Base-by-base conservation (phyloP, 805 yeast genomes). In the Wickerhamiella parazyma region DNA sequence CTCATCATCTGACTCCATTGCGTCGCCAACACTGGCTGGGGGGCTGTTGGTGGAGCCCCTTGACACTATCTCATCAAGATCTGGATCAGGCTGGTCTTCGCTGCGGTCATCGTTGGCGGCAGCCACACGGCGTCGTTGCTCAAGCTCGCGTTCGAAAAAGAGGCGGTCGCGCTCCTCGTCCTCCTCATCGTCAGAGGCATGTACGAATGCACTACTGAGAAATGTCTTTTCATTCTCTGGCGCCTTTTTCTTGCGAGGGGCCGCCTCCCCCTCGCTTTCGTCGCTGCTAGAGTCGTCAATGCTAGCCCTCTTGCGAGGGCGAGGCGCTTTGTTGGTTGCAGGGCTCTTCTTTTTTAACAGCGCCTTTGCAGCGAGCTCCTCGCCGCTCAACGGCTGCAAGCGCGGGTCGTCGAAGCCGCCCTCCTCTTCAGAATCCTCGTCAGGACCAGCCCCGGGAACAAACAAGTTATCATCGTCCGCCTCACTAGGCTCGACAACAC, bases 161-260 rank as follows among this genome's bases (percentile, higher is more conserved):
- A 52, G 66, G 2, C 53, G 55, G 41, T 69, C 73, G 33, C 65
- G 64, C 38, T 75, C 83, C 11, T 67, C 74, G 52, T 77, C 83
- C 4, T 73, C 66, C 9, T 70, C 77, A 52, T 77, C 82, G 54
- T 78, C 85, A 2, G 82, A 75, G 42, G 71, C 78, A 41, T 64
- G 64, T 37, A 79, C 70, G 49, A 60, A 71, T 44, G 71, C 76
- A 3, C 77, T 61, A 1, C 85, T 78, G 36, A 70, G 65, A 41
- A 51, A 31, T 29, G 43, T 22, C 40, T 34, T 22, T 17, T 33
- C 41, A 36, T 38, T 45, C 21, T 43, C 47, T 12, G 43, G 38
- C 43, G 11, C 40, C 8, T 17, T 18, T 25, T n/a, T 33, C 21
- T 12, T 6, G 24, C 25, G 19, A 16, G 17, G 35, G 8, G 5